Evolutionary conservation across 495 filamentous ascomycete species (phyloP), one percentile per base, ranked within the genome.

Genomic region (Margaritispora aquatica): DNA sequence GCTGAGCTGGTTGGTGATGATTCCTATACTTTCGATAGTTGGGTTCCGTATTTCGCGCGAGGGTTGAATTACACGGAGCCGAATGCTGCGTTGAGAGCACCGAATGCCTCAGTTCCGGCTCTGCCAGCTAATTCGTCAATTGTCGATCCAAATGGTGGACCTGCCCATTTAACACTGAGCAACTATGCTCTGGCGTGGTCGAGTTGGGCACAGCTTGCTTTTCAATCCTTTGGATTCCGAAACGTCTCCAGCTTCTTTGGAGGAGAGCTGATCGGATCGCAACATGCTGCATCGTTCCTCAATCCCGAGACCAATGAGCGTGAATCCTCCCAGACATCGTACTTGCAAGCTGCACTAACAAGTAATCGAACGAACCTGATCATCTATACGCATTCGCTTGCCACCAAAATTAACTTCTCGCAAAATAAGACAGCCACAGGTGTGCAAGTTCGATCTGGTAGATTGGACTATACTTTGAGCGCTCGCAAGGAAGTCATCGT

Each of bases 401-500:
- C 66, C 0, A 61, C 50, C 13, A 61, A 60, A 20, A 66, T 74
- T 26, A 26, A 67, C 5, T 70, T 74, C 49, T 49, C 77, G 52
- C 66, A 41, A 20, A 61, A 63, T n/a, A 82, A 75, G 31, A 73
- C 41, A 2, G 81, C 82, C 24, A 76, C 68, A 0, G 81, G 79
- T n/a, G 78, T 84, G 1, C n/a, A 54, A 13, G 79, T 83, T n/a
- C 57, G 69, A 9, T 64, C 74, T 50, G 52, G 50, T 7, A 68
- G 69, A 0, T 26, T 74, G 10, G 54, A 70, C 3, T 69, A 75
- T 65, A 3, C 64, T 80, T 38, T 65, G 1, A 46, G n/a, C 1
- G 63, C 55, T 7, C 34, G 17, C 0, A 57, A 59, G 26, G 85
- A 89, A 65, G 82, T 90, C 47, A 84, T 90, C 59, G 48, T 90